A percentile compares a stretch with the other conserved stretches of the same genome.
phyloP scores from a whole-genome alignment of 176 grass and related monocot genomes.

The Rhynchospora tenuis region DNA sequence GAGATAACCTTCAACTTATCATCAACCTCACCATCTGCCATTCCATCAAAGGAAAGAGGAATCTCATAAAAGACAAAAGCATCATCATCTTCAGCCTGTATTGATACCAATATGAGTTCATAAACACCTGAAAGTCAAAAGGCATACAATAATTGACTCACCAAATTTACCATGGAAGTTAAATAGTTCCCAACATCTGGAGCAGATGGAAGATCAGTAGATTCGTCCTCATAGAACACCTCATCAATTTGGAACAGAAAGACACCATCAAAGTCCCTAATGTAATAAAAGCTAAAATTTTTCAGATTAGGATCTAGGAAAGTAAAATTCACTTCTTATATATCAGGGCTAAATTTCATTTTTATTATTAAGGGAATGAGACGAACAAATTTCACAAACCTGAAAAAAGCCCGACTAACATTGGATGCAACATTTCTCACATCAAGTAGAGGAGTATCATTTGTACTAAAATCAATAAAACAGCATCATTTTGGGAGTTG shows the following conservation, averaged over 20 bases:
- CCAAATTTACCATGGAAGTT: slow-evolving; percentile 50
- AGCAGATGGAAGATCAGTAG: slow-evolving; percentile 63
- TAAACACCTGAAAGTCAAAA: neutral
- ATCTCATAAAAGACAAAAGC: slow-evolving; percentile 40
- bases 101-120: neutral
- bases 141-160: slow-evolving; percentile 4
- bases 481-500: slow-evolving; percentile 18
- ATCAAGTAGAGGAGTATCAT: slow-evolving; percentile 65
- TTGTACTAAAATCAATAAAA: slow-evolving; percentile 41
- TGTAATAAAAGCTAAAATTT: neutral
- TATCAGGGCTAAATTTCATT: neutral
- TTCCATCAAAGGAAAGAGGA: slow-evolving; percentile 55
- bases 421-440: slow-evolving; percentile 93
- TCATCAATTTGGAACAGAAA: slow-evolving; percentile 58
- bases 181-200: slow-evolving; percentile 92
- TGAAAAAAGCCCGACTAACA: slow-evolving; percentile 87
- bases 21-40: slow-evolving; percentile 59
- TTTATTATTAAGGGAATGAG: slow-evolving; percentile 3
- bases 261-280: slow-evolving; percentile 78
- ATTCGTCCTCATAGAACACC: slow-evolving; percentile 67
- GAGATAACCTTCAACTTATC: slow-evolving; percentile 64
- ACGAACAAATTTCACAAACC: slow-evolving; percentile 42
- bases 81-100: slow-evolving; percentile 49
- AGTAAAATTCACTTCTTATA: neutral
- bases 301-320: neutral